Evolutionary conservation across 2,329 filamentous ascomycete species (phyloP).

Genomic region (Bipolaris bicolor): DNA sequence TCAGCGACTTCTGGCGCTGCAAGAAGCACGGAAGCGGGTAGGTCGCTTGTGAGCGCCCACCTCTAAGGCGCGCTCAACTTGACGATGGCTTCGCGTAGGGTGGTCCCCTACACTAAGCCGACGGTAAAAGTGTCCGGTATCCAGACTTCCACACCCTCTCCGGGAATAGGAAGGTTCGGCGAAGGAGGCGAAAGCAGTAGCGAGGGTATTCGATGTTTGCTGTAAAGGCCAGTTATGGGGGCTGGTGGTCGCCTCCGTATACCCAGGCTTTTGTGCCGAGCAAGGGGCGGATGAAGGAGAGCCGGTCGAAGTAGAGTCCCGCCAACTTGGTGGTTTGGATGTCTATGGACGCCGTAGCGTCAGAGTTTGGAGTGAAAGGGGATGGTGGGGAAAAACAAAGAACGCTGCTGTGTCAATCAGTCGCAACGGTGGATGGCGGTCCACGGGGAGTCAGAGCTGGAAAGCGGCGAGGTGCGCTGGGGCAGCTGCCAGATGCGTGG

Average conservation of each 20-base stretch:
- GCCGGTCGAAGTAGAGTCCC: slow-evolving; percentile 74
- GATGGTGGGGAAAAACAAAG: slow-evolving; percentile 28
- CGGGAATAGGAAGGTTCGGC: slow-evolving; percentile 29
- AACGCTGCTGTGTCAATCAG: slow-evolving; percentile 31
- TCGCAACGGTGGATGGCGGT: slow-evolving; percentile 31
- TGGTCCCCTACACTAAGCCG: slow-evolving; percentile 54
- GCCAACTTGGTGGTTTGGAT: slow-evolving; percentile 85
- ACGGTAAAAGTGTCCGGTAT: slow-evolving; percentile 28
- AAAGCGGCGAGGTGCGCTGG: slow-evolving; percentile 16
- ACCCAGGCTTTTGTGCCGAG: slow-evolving; percentile 92
- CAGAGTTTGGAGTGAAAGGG: slow-evolving; percentile 28
- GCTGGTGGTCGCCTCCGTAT: slow-evolving; percentile 91
- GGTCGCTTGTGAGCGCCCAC: slow-evolving; percentile 63
- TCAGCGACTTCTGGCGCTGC: slow-evolving; percentile 35
- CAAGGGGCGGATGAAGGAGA: slow-evolving; percentile 84
- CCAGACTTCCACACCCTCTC: slow-evolving; percentile 36
- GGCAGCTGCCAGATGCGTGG: slow-evolving; percentile 13
- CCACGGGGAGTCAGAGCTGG: slow-evolving; percentile 22
- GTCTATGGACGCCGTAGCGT: slow-evolving; percentile 49
- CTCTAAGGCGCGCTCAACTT: slow-evolving; percentile 58
- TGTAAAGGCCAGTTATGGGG: slow-evolving; percentile 78
- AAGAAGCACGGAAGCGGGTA: slow-evolving; percentile 47
- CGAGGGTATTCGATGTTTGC: slow-evolving; percentile 17
- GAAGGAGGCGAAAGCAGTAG: slow-evolving; percentile 26
- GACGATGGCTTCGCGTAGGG: slow-evolving; percentile 57